These are phyloP conservation scores for Strobilomyces confusus DNA, from an alignment of 768 basidiomycete genomes.

Conservation along the genomic window DNA sequence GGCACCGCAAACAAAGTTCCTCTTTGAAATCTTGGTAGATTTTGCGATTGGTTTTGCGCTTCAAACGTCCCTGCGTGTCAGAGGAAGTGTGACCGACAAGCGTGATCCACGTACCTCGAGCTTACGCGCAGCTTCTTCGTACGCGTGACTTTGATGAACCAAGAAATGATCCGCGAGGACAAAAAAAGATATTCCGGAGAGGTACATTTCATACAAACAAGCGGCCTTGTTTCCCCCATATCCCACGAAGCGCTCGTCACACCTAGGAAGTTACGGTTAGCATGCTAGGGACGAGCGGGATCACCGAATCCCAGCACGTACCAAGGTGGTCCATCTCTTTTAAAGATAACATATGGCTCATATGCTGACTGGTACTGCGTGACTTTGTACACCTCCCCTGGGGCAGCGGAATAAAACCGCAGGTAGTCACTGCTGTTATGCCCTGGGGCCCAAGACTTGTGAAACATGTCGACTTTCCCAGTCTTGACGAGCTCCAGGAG, in stretches of 20 bases:
- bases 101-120: constrained; percentile 50
- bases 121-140: constrained; percentile 70
- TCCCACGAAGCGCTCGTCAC: constrained; percentile 86
- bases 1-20: constrained; percentile 65
- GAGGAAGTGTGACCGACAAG: neutral
- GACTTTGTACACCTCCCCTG: constrained; percentile 72
- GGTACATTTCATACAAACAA: constrained; percentile 87
- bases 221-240: constrained; percentile 94
- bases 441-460: constrained; percentile 70
- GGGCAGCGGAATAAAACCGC: constrained; percentile 54
- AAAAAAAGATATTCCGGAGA: constrained; percentile 79
- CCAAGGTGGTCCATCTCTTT: constrained; percentile 74
- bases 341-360: constrained; percentile 85
- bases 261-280: constrained; percentile 46
- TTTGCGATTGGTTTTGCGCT: constrained; percentile 75
- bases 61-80: neutral
- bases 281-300: neutral
- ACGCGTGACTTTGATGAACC: constrained; percentile 81
- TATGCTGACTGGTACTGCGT: constrained; percentile 77
- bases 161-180: constrained; percentile 86
- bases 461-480: constrained; percentile 68
- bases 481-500: constrained; percentile 57
- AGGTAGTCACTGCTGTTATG: constrained; percentile 81
- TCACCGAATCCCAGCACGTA: constrained; percentile 27
- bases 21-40: constrained; percentile 76